Base-by-base conservation (phyloP, 352 stramenopile species). In the Lagenidium sp. region DNA sequence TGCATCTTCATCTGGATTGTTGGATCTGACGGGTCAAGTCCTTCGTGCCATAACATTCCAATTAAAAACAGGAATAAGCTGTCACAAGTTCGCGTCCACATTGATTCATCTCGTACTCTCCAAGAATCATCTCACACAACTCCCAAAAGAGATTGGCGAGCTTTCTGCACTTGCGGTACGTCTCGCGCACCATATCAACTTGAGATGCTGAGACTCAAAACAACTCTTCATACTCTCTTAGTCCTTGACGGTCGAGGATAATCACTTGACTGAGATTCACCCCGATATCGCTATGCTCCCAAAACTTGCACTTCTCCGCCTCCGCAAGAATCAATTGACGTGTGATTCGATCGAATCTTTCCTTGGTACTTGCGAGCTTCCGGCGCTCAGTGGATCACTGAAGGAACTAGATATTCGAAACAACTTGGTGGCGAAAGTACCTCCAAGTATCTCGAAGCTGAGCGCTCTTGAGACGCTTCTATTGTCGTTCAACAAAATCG, bases 281-380 rank as follows among this genome's bases (percentile, higher is more conserved):
- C 25, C 51, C 0, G 61, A 57, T 0, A 65, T 90, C 22, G 60
- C 57, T 28, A 31, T 41, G 16, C 55, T 92, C 13, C 59, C 60
- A 29, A 56, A 60, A 4, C 60, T 92, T 6, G 56, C 83, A 26
- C 53, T 82, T 2, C 47, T 92, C 26, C 75, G 73, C 28, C 37
- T 90, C 26, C 68, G 73, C 4, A 93, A 93, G 47, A 90, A 93
- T 36, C 62, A 71, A 29, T 59, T 93, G 15, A 68, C 69, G 6
- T 50, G 56, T 6, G 49, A 67, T 13, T 63, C 56, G 1, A 50
- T 88, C 8, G 49, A 78, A 28, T 42, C 54, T 6, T 66, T 84
- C 37, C 52, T 87, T 6, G 47, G 44, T 1, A 35, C 44, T 4
- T 52, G 44, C 11, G 20, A n/a, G 25, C 26, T 23, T 19, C 36